These are phyloP conservation scores for Salix dunnii DNA, from an alignment of 345 rosid species.

Conservation along the genomic window DNA sequence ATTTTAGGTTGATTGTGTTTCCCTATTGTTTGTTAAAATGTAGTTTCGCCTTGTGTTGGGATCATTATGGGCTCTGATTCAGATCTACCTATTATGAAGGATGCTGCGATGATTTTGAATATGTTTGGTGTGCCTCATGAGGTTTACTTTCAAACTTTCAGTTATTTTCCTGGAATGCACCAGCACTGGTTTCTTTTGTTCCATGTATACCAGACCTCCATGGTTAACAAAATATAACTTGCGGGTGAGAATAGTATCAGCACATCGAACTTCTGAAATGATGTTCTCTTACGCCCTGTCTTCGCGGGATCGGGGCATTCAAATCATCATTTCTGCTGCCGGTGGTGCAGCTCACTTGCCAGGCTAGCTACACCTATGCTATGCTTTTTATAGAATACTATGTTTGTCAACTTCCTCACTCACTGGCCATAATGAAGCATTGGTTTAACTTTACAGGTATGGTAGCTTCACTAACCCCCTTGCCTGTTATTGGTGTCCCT, in stretches of 20 bases:
- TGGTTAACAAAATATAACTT: conserved; percentile 6
- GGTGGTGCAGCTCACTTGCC: conserved; percentile 99
- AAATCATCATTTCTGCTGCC: conserved; percentile 92
- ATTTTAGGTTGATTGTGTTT: conserved; percentile 4
- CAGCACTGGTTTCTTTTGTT: neutral
- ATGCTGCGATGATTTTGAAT: conserved; percentile 65
- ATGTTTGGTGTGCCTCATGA: conserved; percentile 70
- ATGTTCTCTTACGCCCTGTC: conserved; percentile 83
- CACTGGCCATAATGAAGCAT: neutral
- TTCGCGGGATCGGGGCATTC: conserved; percentile 64
- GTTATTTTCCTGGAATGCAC: neutral
- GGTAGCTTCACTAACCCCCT: conserved; percentile 91
- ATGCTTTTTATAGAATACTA: neutral
- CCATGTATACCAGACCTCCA: neutral
- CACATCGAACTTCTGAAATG: conserved; percentile 86
- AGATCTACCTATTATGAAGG: conserved; percentile 96
- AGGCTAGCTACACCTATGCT: conserved; percentile 37
- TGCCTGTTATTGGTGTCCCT: conserved; percentile 90
- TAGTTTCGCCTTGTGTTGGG: conserved; percentile 70
- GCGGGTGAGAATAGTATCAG: conserved; percentile 82
- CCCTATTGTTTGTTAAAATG: conserved; percentile 25
- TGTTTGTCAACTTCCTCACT: neutral
- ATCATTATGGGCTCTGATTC: conserved; percentile 97
- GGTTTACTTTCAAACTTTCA: conserved; percentile 35
- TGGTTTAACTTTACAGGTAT: conserved; percentile 52